Percentiles rank a stretch among this genome's conserved stretches.
Conservation (phyloP, 768 basidiomycete genomes). For the Mycena rosella region DNA sequence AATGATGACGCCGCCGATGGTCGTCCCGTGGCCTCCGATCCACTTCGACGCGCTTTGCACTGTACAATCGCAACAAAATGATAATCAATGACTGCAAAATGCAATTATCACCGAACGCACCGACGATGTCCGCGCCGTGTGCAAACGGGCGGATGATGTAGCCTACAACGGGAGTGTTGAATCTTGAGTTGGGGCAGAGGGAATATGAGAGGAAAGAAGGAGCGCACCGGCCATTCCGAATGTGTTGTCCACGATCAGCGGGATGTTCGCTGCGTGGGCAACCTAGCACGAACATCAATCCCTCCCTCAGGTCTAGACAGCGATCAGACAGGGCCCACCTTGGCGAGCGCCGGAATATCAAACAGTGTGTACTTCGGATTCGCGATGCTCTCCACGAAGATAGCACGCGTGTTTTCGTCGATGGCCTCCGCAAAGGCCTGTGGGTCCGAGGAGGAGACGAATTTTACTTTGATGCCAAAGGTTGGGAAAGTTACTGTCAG, state of each 20-base stretch:
- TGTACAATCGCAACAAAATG: conserved; percentile 24
- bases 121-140: conserved; percentile 61
- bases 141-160: conserved; percentile 66
- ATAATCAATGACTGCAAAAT: conserved; percentile 36
- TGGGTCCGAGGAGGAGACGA: conserved; percentile 68
- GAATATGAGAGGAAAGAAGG: no score
- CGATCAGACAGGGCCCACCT: conserved; percentile 51
- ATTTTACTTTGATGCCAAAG: conserved; percentile 75
- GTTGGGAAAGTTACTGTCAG: conserved; percentile 71
- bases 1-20: conserved; percentile 65
- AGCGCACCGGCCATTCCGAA: conserved; percentile 77
- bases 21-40: conserved; percentile 68
- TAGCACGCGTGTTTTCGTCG: conserved; percentile 82
- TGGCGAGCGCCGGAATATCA: conserved; percentile 77
- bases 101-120: neutral
- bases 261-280: conserved; percentile 79
- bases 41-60: conserved; percentile 71
- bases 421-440: conserved; percentile 74
- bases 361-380: conserved; percentile 81
- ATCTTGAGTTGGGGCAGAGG: no score
- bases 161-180: no score
- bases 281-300: conserved; percentile 54
- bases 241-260: conserved; percentile 86
- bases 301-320: no score
- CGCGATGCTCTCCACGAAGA: conserved; percentile 83